These are phyloP conservation scores for Carex arenaria DNA, from an alignment of 202 grass and related monocot species.

Conservation along the genomic window DNA sequence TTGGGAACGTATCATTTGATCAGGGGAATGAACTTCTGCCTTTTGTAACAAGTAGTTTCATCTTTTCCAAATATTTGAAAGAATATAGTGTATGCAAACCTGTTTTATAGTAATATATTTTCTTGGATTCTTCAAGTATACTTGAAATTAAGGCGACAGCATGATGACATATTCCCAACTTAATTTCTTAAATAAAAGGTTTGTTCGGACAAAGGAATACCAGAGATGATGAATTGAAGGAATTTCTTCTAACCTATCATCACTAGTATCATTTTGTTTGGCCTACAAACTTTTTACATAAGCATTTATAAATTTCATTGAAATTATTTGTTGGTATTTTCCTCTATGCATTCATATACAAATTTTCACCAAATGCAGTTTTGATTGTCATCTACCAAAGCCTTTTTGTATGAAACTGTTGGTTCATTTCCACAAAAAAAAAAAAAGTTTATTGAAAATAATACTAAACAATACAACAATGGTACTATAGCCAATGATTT, in stretches of 20 bases:
- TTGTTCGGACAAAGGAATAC: background rate
- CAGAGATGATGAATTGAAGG: background rate
- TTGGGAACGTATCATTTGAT: background rate
- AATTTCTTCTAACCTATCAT: background rate
- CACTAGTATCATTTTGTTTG: constrained; percentile 6
- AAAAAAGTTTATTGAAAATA: background rate
- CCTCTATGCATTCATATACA: background rate
- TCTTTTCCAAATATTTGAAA: background rate
- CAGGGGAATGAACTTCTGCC: background rate
- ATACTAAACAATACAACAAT: background rate
- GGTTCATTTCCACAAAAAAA: background rate
- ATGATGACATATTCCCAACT: background rate
- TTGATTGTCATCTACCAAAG: background rate
- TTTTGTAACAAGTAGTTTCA: background rate
- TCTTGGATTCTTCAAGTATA: background rate
- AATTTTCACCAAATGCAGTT: background rate
- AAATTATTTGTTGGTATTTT: background rate
- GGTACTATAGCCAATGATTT: background rate
- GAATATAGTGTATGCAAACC: background rate
- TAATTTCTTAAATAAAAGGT: background rate
- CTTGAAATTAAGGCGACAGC: background rate
- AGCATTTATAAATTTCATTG: background rate
- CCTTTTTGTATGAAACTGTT: background rate
- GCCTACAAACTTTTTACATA: background rate
- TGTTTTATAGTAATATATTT: background rate